Conservation (phyloP, 306 rosid genomes). For the Delonix regia region DNA sequence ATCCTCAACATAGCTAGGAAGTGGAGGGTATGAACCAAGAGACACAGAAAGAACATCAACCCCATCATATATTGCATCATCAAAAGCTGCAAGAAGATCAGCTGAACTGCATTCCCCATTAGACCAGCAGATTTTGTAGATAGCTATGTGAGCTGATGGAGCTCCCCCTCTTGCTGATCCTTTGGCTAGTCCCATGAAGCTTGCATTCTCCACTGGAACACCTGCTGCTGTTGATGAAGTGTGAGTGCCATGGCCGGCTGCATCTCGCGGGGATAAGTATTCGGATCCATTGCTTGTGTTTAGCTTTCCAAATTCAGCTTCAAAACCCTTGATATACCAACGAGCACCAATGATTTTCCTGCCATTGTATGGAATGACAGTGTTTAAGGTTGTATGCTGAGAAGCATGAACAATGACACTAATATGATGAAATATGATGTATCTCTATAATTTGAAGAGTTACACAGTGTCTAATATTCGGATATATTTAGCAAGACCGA, state of each 20-base stretch:
- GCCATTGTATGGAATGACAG: conserved; percentile 20
- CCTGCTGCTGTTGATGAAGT: conserved; percentile 71
- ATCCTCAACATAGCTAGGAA: conserved; percentile 56
- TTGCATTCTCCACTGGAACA: conserved; percentile 43
- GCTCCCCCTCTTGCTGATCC: conserved; percentile 77
- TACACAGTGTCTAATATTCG: background rate
- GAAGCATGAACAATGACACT: background rate
- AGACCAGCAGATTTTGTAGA: conserved; percentile 68
- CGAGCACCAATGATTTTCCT: conserved; percentile 77
- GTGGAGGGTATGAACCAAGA: conserved; percentile 63
- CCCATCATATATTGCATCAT: conserved; percentile 63
- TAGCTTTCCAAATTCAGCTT: conserved; percentile 63
- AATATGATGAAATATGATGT: background rate
- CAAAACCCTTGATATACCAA: conserved; percentile 70
- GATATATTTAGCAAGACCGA: background rate
- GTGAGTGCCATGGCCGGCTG: conserved; percentile 69
- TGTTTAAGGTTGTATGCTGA: background rate
- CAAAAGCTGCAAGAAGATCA: conserved; percentile 72
- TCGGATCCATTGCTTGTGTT: conserved; percentile 45
- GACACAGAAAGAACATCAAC: conserved; percentile 61
- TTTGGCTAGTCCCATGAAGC: conserved; percentile 53
- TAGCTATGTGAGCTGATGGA: conserved; percentile 58
- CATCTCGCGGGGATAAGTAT: conserved; percentile 61
- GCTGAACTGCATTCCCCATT: conserved; percentile 62
- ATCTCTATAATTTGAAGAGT: background rate